phyloP scores from a whole-genome alignment of 2,329 filamentous ascomycete genomes.

The Teratosphaeriaceae sp. region DNA sequence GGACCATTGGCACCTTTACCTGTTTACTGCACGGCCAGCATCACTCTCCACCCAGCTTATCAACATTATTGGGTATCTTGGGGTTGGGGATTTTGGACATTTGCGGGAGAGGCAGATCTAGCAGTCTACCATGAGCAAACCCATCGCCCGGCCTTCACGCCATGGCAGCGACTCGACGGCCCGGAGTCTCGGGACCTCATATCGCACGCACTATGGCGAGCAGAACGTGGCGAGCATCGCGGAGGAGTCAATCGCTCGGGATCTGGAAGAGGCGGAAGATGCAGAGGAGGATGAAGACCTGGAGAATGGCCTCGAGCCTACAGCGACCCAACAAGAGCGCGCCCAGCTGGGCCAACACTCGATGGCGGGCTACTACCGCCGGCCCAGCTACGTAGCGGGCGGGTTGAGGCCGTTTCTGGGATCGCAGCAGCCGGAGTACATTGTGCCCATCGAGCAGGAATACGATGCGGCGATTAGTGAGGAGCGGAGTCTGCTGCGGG shows the following conservation, averaged over 20 bases:
- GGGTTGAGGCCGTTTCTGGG: constrained; percentile 64
- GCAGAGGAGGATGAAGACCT: constrained; percentile 13
- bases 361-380: constrained; percentile 62
- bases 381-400: constrained; percentile 69
- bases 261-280: constrained; percentile 27
- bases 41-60: too few relatives aligned
- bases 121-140: constrained; percentile 15
- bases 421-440: constrained; percentile 45
- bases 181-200: constrained; percentile 24
- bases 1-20: too few relatives aligned
- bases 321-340: constrained; percentile 10
- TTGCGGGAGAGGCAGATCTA: too few relatives aligned
- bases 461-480: constrained; percentile 48
- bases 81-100: too few relatives aligned
- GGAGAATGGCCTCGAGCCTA: constrained; percentile 3
- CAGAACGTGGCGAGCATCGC: neutral
- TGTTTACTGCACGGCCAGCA: too few relatives aligned
- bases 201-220: constrained; percentile 16
- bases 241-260: constrained; percentile 17
- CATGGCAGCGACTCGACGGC: constrained; percentile 6
- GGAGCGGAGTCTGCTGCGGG: constrained; percentile 51
- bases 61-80: too few relatives aligned
- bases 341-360: constrained; percentile 32
- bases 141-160: constrained; percentile 8
- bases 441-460: constrained; percentile 40